phyloP scores from a whole-genome alignment of 768 basidiomycete species.

The Mycena galopus region DNA sequence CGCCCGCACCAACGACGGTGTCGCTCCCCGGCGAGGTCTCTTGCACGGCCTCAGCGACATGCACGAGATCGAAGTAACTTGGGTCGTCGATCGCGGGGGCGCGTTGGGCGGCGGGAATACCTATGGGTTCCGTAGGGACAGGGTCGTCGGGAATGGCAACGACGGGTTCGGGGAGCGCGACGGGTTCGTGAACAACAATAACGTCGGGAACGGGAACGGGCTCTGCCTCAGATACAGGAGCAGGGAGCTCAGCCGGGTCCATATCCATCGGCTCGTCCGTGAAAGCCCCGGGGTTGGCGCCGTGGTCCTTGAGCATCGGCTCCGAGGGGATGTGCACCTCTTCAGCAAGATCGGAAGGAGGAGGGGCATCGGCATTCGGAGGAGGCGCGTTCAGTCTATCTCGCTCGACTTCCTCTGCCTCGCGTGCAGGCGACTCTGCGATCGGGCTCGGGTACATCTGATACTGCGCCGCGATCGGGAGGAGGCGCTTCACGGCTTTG shows the following conservation, averaged over 20 bases:
- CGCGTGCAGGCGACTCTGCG: constrained; percentile 75
- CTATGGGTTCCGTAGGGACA: constrained; percentile 1
- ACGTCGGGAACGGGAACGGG: neutral
- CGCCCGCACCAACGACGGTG: constrained; percentile 19
- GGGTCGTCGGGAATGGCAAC: neutral
- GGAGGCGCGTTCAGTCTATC: constrained; percentile 39
- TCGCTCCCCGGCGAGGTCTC: constrained; percentile 6
- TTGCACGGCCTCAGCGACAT: neutral
- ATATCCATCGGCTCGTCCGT: constrained; percentile 65
- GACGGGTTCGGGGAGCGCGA: no score
- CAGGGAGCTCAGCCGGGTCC: constrained; percentile 45
- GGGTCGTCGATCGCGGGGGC: constrained; percentile 20
- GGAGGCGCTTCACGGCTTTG: constrained; percentile 37
- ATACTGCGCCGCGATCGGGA: constrained; percentile 39
- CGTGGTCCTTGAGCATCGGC: constrained; percentile 50
- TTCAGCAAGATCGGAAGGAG: neutral
- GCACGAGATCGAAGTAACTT: constrained; percentile 21
- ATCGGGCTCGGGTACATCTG: constrained; percentile 70
- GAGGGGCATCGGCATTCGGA: constrained; percentile 7
- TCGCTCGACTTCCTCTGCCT: constrained; percentile 57
- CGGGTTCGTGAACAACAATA: no score
- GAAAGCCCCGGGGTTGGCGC: constrained; percentile 63
- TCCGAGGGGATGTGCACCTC: constrained; percentile 52
- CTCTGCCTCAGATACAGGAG: constrained; percentile 23
- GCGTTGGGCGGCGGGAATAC: neutral